Evolutionary conservation across 495 filamentous ascomycete genomes (phyloP).

Genomic region (Amphirosellinia nigrospora): DNA sequence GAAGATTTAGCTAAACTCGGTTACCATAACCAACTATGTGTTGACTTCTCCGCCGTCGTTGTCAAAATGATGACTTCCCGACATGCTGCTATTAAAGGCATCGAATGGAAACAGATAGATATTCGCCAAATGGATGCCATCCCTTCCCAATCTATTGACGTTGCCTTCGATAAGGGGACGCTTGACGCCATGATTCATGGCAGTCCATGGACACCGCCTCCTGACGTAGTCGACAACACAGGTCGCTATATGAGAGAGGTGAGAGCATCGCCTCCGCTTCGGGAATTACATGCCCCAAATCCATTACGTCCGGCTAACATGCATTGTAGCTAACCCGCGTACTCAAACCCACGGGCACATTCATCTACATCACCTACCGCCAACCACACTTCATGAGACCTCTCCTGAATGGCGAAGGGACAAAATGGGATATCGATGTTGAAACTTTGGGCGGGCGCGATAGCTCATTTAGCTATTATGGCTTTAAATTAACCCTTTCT

Average conservation of each 20-base stretch:
- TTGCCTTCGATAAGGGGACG: constrained; percentile 68
- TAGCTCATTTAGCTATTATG: not conserved
- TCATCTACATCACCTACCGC: constrained; percentile 63
- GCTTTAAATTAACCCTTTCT: not conserved
- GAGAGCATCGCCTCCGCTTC: not conserved
- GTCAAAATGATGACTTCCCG: constrained; percentile 39
- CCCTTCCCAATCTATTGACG: constrained; percentile 50
- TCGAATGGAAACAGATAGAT: constrained; percentile 48
- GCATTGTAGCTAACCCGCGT: constrained; percentile 54
- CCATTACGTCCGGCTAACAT: constrained; percentile 23
- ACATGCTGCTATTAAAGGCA: not conserved
- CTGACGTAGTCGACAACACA: constrained; percentile 58
- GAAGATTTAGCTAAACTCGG: constrained; percentile 51
- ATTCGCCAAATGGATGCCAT: constrained; percentile 55
- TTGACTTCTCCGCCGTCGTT: constrained; percentile 64
- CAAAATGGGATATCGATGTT: not conserved
- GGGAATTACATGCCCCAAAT: not conserved
- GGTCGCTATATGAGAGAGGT: constrained; percentile 60
- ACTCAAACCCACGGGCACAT: constrained; percentile 58
- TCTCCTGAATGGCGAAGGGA: constrained; percentile 48
- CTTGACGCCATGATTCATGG: constrained; percentile 68
- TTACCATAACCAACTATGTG: constrained; percentile 60
- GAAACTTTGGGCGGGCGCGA: not conserved
- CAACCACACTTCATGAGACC: constrained; percentile 64
- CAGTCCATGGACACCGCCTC: constrained; percentile 61